Evolutionary conservation across 192 early-diverging fungal species (phyloP).

Genomic region (Podila horticola): DNA sequence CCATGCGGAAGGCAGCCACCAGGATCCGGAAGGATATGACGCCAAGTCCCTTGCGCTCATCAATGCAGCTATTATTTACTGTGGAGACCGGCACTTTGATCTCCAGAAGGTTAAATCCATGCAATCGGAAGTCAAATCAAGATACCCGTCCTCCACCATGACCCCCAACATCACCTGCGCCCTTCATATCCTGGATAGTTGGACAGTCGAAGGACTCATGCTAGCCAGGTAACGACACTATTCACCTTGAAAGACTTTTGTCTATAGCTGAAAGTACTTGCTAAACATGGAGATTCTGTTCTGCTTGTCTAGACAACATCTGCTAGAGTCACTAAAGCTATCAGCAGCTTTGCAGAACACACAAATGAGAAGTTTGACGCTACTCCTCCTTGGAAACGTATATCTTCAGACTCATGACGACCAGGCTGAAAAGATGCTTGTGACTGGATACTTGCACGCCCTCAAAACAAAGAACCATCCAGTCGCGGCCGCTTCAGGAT

Average conservation of each 20-base stretch:
- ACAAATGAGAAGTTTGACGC: slow-evolving; percentile 51
- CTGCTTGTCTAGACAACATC: slow-evolving; percentile 45
- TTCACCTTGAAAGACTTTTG: slow-evolving; percentile 15
- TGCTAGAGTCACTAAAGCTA: slow-evolving; percentile 51
- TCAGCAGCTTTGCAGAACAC: slow-evolving; percentile 45
- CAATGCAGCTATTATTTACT: slow-evolving; percentile 27
- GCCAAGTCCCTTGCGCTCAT: slow-evolving; percentile 39
- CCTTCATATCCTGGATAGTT: slow-evolving; percentile 43
- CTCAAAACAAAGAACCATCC: slow-evolving; percentile 37
- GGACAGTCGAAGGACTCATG: slow-evolving; percentile 28
- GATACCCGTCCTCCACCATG: slow-evolving; percentile 6
- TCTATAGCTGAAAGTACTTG: not conserved
- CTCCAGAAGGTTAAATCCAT: slow-evolving; percentile 22
- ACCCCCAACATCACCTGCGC: slow-evolving; percentile 22
- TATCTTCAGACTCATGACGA: slow-evolving; percentile 52
- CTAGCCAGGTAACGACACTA: slow-evolving; percentile 27
- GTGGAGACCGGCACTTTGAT: slow-evolving; percentile 24
- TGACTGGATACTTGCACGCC: slow-evolving; percentile 39
- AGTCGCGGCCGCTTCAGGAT: slow-evolving; percentile 29
- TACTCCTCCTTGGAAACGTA: slow-evolving; percentile 49
- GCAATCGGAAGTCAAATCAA: slow-evolving; percentile 16
- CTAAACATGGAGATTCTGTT: slow-evolving; percentile 1
- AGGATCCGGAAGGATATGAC: slow-evolving; percentile 44
- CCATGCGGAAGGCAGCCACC: slow-evolving; percentile 9
- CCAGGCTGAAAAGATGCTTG: slow-evolving; percentile 59